Evolutionary conservation across 1,284 basidiomycete genomes (phyloP).

Genomic region (Microbotryum intermedium): DNA sequence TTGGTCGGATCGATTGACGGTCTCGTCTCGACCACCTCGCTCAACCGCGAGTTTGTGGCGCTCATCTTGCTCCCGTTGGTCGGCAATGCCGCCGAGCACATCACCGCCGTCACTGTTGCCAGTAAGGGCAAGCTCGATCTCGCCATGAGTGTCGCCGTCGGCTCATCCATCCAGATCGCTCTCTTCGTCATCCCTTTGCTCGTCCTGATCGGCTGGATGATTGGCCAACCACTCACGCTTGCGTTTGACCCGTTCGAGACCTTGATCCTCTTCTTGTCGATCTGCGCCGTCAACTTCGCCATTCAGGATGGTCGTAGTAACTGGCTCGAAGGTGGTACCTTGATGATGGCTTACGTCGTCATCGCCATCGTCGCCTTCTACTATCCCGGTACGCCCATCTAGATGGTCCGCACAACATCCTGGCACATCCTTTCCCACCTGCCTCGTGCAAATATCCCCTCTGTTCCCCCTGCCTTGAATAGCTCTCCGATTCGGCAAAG

Average conservation of each 20-base stretch:
- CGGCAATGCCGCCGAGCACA: constrained; percentile 65
- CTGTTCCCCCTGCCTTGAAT: too few relatives aligned
- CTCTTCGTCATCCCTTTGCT: constrained; percentile 68
- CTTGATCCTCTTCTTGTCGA: constrained; percentile 48
- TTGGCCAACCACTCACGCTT: constrained; percentile 45
- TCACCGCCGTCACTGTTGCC: constrained; percentile 77
- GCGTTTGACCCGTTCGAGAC: constrained; percentile 43
- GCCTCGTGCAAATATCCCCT: too few relatives aligned
- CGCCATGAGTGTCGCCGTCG: constrained; percentile 35
- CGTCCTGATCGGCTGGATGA: constrained; percentile 46
- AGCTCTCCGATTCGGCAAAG: too few relatives aligned
- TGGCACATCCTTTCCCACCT: too few relatives aligned
- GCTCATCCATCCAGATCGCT: constrained; percentile 69
- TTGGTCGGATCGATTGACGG: constrained; percentile 70
- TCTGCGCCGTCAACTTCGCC: constrained; percentile 71
- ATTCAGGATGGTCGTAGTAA: constrained; percentile 77
- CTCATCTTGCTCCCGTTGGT: constrained; percentile 74
- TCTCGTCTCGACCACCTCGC: constrained; percentile 44
- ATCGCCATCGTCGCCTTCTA: constrained; percentile 21
- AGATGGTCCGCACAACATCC: too few relatives aligned
- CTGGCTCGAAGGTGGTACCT: constrained; percentile 54
- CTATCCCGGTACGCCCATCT: neutral
- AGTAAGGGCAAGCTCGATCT: constrained; percentile 58
- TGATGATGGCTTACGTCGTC: constrained; percentile 42
- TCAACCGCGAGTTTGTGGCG: constrained; percentile 68